phyloP scores from a whole-genome alignment of 1,284 basidiomycete genomes.

The Mycena citricolor region DNA sequence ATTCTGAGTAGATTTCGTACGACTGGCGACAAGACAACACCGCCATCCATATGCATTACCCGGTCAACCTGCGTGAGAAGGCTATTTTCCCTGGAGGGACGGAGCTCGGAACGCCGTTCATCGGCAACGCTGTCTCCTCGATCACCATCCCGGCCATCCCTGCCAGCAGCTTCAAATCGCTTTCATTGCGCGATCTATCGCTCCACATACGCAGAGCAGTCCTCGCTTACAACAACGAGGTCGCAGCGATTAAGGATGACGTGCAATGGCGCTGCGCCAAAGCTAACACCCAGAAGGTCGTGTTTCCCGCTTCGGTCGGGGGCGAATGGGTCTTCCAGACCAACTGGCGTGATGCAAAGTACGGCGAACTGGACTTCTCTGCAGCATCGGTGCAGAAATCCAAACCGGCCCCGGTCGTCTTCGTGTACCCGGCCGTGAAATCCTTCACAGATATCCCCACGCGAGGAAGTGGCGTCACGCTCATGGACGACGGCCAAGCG shows the following conservation, averaged over 20 bases:
- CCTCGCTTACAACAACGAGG: slow-evolving; percentile 6
- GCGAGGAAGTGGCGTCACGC: slow-evolving; percentile 5
- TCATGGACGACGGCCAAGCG: slow-evolving; percentile 11
- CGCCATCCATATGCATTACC: slow-evolving; percentile 9
- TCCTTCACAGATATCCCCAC: background rate
- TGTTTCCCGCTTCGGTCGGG: slow-evolving; percentile 7
- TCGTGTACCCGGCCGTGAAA: background rate
- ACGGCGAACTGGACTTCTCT: slow-evolving; percentile 14
- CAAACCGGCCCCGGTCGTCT: slow-evolving; percentile 1
- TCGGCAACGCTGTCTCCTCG: slow-evolving; percentile 5
- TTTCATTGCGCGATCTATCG: slow-evolving; percentile 6
- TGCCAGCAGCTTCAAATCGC: background rate
- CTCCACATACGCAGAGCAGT: slow-evolving; percentile 15
- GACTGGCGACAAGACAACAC: slow-evolving; percentile 5
- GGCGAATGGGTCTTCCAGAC: slow-evolving; percentile 9
- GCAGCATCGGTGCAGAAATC: background rate
- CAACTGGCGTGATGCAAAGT: slow-evolving; percentile 11
- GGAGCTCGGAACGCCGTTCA: slow-evolving; percentile 9
- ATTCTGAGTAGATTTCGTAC: slow-evolving; percentile 4
- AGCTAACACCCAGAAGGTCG: slow-evolving; percentile 1
- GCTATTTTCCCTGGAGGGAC: slow-evolving; percentile 6
- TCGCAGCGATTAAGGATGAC: background rate
- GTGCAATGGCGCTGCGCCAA: slow-evolving; percentile 6
- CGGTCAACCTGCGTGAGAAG: slow-evolving; percentile 9
- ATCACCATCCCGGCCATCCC: slow-evolving; percentile 7